Evolutionary conservation across 345 rosid species (phyloP).

Genomic region (Moricandia arvensis): DNA sequence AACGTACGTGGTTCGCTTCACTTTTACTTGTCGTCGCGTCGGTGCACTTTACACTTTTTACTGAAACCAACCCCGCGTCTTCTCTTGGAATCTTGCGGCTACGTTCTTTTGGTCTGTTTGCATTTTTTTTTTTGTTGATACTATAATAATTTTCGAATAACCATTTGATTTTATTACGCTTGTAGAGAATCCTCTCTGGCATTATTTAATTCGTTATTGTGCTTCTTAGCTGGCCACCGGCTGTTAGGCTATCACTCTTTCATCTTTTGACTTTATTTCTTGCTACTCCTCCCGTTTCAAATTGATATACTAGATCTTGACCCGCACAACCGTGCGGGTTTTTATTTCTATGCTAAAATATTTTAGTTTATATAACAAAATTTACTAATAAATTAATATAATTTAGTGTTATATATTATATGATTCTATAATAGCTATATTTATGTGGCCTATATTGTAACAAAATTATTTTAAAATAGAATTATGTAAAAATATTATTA

Average conservation of each 20-base stretch:
- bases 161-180: not conserved
- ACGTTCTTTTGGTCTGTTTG: conserved; percentile 4
- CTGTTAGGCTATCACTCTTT: conserved; percentile 31
- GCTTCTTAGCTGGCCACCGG: conserved; percentile 40
- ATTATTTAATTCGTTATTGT: conserved; percentile 38
- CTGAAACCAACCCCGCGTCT: conserved; percentile 31
- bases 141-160: not conserved
- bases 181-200: conserved; percentile 27
- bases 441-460: no score
- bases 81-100: conserved; percentile 22
- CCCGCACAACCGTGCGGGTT: no score
- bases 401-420: no score
- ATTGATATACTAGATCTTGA: no score
- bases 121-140: not conserved
- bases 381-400: no score
- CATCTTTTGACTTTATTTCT: conserved; percentile 24
- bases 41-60: conserved; percentile 34
- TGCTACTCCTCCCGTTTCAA: no score
- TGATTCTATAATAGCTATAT: no score
- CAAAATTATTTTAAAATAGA: no score
- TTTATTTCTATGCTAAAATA: no score
- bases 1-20: conserved; percentile 18
- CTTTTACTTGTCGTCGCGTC: conserved; percentile 42
- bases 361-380: no score
- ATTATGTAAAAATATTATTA: no score